phyloP scores from a whole-genome alignment of 805 yeast genomes.

The Alloascoidea hylecoeti region DNA sequence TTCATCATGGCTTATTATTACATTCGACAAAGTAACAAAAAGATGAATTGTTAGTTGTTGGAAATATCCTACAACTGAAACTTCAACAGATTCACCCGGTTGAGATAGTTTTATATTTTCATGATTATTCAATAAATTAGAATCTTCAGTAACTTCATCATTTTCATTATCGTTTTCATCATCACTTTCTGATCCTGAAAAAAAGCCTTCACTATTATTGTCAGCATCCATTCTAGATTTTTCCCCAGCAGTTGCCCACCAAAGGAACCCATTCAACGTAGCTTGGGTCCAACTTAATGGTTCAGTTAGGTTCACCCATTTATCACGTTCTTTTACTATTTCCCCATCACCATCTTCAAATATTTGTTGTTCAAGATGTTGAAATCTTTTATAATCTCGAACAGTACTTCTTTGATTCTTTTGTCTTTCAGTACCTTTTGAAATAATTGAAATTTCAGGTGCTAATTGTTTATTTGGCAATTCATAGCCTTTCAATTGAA shows the following conservation, averaged over 20 bases:
- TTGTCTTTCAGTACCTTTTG: too few species aligned
- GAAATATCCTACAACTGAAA: slow-evolving; percentile 11
- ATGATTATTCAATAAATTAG: slow-evolving; percentile 7
- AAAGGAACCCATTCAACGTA: slow-evolving; percentile 56
- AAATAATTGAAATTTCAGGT: too few species aligned
- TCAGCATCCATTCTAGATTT: slow-evolving; percentile 25
- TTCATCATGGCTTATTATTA: slow-evolving; percentile 5
- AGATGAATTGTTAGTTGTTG: slow-evolving; percentile 11
- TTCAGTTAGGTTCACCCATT: slow-evolving; percentile 20
- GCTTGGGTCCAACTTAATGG: slow-evolving; percentile 41
- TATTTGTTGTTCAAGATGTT: not conserved
- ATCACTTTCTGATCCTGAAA: not conserved
- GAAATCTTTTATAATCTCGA: slow-evolving; percentile 1
- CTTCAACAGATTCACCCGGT: slow-evolving; percentile 7
- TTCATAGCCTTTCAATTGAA: slow-evolving; percentile 10
- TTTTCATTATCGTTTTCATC: not conserved
- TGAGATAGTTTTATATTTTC: slow-evolving; percentile 5
- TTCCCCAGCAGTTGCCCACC: slow-evolving; percentile 87
- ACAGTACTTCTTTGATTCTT: not conserved
- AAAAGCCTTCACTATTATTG: slow-evolving; percentile 20
- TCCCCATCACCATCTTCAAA: not conserved
- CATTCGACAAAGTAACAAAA: slow-evolving; percentile 8
- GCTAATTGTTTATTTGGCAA: too few species aligned
- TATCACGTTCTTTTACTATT: too few species aligned
- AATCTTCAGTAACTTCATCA: slow-evolving; percentile 5